These are phyloP conservation scores for Gossypium turneri DNA, from an alignment of 345 rosid genomes.

Conservation along the genomic window DNA sequence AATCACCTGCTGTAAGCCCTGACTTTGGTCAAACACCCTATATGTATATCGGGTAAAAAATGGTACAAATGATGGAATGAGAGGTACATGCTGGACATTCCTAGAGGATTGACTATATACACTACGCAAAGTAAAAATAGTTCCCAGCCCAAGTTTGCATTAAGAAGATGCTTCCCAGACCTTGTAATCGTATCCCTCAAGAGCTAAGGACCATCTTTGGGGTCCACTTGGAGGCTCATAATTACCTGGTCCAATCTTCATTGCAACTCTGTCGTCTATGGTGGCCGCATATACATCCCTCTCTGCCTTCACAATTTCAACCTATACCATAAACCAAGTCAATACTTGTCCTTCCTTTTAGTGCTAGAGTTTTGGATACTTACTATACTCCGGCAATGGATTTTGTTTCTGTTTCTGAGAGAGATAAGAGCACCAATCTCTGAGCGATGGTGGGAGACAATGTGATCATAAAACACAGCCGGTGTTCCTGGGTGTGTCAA, in stretches of 20 bases:
- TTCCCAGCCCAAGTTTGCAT: not conserved
- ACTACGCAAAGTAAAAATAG: not conserved
- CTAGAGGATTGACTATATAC: not conserved
- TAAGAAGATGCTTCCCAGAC: slow-evolving; percentile 84
- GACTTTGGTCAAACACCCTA: not conserved
- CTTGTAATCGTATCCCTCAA: slow-evolving; percentile 79
- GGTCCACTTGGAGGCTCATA: slow-evolving; percentile 61
- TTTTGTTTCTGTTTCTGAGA: slow-evolving; percentile 61
- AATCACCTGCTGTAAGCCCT: not conserved
- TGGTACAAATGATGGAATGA: not conserved
- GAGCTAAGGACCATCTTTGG: slow-evolving; percentile 50
- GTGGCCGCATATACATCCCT: slow-evolving; percentile 83
- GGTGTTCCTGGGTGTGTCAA: slow-evolving; percentile 98
- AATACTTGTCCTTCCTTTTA: not conserved
- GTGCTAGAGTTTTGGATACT: slow-evolving; percentile 22
- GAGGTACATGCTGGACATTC: not conserved
- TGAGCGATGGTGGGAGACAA: slow-evolving; percentile 61
- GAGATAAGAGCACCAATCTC: slow-evolving; percentile 72
- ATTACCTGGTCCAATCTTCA: slow-evolving; percentile 91
- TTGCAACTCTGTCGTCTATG: slow-evolving; percentile 64
- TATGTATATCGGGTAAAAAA: not conserved
- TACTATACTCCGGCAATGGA: slow-evolving; percentile 84
- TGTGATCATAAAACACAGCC: slow-evolving; percentile 80
- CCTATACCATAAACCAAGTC: slow-evolving; percentile 32
- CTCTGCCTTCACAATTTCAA: slow-evolving; percentile 63